These are phyloP conservation scores for Prunus yedoensis DNA, from an alignment of 331 rosid species.

Conservation along the genomic window DNA sequence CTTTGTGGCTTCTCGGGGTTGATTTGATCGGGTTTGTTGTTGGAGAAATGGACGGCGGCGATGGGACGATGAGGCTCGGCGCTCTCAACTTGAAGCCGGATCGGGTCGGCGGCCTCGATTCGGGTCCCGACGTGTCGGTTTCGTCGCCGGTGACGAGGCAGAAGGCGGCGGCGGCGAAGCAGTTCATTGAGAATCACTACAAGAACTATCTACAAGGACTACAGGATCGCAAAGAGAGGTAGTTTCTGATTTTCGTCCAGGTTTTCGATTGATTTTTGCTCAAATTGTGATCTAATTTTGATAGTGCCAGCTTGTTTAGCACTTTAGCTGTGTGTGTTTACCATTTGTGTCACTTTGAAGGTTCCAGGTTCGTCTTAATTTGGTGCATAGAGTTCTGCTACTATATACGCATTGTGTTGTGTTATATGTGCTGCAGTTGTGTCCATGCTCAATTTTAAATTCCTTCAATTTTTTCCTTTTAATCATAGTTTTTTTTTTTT, in stretches of 20 bases:
- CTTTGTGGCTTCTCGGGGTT: neutral
- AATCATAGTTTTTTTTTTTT: neutral
- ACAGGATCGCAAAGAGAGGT: conserved; percentile 98
- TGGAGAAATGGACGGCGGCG: conserved; percentile 71
- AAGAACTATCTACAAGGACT: conserved; percentile 89
- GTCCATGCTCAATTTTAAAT: neutral
- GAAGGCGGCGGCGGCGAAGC: conserved; percentile 94
- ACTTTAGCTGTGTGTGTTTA: neutral
- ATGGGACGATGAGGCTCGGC: conserved; percentile 82
- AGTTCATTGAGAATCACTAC: conserved; percentile 96
- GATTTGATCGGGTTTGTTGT: conserved; percentile 11
- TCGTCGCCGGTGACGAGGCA: conserved; percentile 95
- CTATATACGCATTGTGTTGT: neutral
- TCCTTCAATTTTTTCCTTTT: neutral
- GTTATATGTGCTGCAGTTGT: neutral
- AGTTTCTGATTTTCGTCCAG: neutral
- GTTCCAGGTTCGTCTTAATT: neutral
- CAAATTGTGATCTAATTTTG: neutral
- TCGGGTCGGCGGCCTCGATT: conserved; percentile 66
- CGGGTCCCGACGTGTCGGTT: conserved; percentile 73
- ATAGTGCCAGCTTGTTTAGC: neutral
- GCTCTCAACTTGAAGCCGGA: conserved; percentile 73
- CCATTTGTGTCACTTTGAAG: neutral
- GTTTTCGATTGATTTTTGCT: neutral
- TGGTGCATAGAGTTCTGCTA: neutral